Evolutionary conservation across 768 basidiomycete genomes (phyloP), one percentile per base, ranked within the genome.

Genomic region (Boletus reticulatus): DNA sequence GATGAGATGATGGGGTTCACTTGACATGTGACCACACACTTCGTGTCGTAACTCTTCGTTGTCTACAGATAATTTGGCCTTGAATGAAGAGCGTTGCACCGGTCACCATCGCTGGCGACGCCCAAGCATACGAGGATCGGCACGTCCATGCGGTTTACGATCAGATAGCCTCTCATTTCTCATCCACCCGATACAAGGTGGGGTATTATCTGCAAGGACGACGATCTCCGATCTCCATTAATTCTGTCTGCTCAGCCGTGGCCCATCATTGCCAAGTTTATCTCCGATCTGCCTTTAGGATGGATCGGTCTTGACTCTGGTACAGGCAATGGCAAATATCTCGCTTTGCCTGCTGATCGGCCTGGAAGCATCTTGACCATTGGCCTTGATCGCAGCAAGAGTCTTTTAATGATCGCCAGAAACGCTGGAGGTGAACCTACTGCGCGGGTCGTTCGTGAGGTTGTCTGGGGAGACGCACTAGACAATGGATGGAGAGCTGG

Each of bases 251-350:
- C 50, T 50, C 51, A 94, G 92, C 92, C 92, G 57, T 96, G 92
- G 94, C 94, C 95, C 6, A 82, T 96, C 57, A 87, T 95, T 45
- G 80, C 84, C 16, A 66, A 73, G 41, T 97, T 96, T 70, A 76
- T 97, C 24, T 76, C 81, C 8, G 81, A 79, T 41, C 67, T 97
- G 14, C 82, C 88, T 14, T 74, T 84, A 19, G 88, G 92, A 24
- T 92, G 85, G 76, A 75, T 97, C 36, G 96, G 96, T 12, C 79
- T 99, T 24, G 97, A 99, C 70, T 89, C 92, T 24, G 97, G 97
- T 6, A 93, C 93, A 24, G 97, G 97, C 2, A 99, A 99, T 62
- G 97, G 97, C 43, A 98, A 99, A 79, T 98, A 98, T 73, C 82
- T 98, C 2, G 87, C 90, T 4, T 72, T 92, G 2, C 88, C 89